These are phyloP conservation scores for Aspergillus sp. DNA, from an alignment of 2,329 filamentous ascomycete species.

Conservation along the genomic window DNA sequence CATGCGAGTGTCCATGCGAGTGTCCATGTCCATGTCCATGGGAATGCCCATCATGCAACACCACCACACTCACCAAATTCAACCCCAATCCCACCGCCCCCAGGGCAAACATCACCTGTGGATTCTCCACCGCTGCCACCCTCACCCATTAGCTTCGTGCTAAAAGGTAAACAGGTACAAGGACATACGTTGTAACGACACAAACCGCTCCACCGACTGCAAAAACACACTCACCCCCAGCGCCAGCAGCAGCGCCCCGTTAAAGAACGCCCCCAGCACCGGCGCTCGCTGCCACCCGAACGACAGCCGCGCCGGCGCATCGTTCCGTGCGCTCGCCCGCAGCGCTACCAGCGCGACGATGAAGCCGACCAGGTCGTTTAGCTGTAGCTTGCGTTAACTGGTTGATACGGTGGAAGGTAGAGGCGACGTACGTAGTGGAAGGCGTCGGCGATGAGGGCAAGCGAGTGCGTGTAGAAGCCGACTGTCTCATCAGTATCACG, in stretches of 20 bases:
- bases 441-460: conserved; percentile 73
- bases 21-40: conserved; percentile 2
- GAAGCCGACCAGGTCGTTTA: conserved; percentile 71
- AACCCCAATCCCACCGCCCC: conserved; percentile 65
- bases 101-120: conserved; percentile 66
- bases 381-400: conserved; percentile 39
- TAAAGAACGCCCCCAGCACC: conserved; percentile 77
- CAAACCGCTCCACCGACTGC: conserved; percentile 65
- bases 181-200: conserved; percentile 28
- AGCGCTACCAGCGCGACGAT: conserved; percentile 65
- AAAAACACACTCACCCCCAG: conserved; percentile 71
- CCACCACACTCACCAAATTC: conserved; percentile 65
- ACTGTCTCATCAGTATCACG: conserved; percentile 40
- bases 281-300: conserved; percentile 77
- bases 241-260: conserved; percentile 71
- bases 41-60: conserved; percentile 57
- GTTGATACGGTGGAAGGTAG: neutral
- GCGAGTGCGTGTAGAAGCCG: conserved; percentile 68
- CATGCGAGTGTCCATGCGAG: neutral
- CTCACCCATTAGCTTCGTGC: neutral
- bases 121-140: conserved; percentile 63
- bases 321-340: conserved; percentile 42
- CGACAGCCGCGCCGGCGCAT: conserved; percentile 59
- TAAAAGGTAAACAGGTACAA: too few relatives aligned
- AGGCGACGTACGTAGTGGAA: conserved; percentile 66